A percentile compares a stretch with the other conserved stretches of the same genome.
phyloP scores from a whole-genome alignment of 1,284 basidiomycete genomes.

The Chalciporus sp. region DNA sequence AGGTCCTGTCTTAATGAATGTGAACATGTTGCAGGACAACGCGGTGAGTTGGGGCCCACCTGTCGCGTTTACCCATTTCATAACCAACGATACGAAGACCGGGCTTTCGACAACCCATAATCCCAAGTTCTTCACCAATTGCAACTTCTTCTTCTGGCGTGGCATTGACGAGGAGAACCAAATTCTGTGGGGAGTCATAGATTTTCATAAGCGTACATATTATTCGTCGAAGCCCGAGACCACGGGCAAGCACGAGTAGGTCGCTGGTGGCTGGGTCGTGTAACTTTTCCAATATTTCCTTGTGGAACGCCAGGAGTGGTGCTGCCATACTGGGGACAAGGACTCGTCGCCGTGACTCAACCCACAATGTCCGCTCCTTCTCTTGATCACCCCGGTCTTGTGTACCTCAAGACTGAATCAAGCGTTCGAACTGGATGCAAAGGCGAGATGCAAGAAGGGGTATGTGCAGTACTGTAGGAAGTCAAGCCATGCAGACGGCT shows the following conservation, averaged over 20 bases:
- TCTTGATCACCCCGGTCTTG: neutral
- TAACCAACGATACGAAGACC: conserved; percentile 85
- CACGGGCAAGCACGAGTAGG: conserved; percentile 83
- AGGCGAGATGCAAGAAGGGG: too few species aligned
- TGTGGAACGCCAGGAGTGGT: conserved; percentile 64
- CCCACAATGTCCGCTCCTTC: neutral
- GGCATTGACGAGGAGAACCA: conserved; percentile 90
- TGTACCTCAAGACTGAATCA: too few species aligned
- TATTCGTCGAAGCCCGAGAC: conserved; percentile 81
- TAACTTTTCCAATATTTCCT: conserved; percentile 61
- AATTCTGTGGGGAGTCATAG: conserved; percentile 85
- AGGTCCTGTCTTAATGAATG: conserved; percentile 65
- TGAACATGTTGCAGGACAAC: neutral
- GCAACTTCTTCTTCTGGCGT: conserved; percentile 85
- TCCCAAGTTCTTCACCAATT: conserved; percentile 90
- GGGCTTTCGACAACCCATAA: conserved; percentile 88
- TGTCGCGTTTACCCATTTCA: conserved; percentile 80
- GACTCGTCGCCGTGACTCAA: too few species aligned
- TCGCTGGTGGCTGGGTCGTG: conserved; percentile 83
- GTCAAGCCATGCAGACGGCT: too few species aligned
- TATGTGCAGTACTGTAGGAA: too few species aligned
- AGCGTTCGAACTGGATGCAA: too few species aligned
- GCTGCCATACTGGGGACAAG: conserved; percentile 20
- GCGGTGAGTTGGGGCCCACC: conserved; percentile 45
- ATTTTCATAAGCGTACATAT: conserved; percentile 88